phyloP scores from a whole-genome alignment of 139 green algal species.

The Chlamydomonas incerta region DNA sequence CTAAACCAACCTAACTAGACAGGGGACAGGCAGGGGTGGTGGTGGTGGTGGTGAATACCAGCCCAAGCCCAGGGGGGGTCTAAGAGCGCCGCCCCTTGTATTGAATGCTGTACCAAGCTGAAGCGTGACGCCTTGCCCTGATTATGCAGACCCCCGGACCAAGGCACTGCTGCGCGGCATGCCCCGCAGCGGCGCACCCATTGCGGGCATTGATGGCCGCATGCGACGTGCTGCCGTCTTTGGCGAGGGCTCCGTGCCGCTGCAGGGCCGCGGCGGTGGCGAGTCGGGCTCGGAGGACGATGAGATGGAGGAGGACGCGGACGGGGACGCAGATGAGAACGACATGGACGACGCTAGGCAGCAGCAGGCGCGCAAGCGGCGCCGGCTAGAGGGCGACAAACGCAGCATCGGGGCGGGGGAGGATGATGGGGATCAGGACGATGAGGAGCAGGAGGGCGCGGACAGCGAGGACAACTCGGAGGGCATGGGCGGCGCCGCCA shows the following conservation, averaged over 20 bases:
- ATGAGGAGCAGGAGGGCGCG: conserved; percentile 42
- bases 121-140: no score
- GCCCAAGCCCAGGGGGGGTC: no score
- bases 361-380: conserved; percentile 13
- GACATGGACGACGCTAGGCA: conserved; percentile 29
- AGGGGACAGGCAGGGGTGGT: no score
- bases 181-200: conserved; percentile 19
- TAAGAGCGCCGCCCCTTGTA: no score
- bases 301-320: conserved; percentile 29
- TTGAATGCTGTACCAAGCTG: no score
- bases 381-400: conserved; percentile 25
- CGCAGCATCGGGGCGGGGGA: background rate
- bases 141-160: background rate
- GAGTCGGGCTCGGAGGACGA: conserved; percentile 31
- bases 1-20: no score
- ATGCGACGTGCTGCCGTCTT: conserved; percentile 72
- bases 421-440: conserved; percentile 51
- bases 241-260: conserved; percentile 41
- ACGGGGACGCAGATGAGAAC: conserved; percentile 17
- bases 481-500: conserved; percentile 57
- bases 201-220: conserved; percentile 51
- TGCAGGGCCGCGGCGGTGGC: conserved; percentile 18
- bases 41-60: no score
- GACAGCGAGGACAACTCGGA: conserved; percentile 47
- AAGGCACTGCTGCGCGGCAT: conserved; percentile 18